A percentile compares a stretch with the other conserved stretches of the same genome.
phyloP scores from a whole-genome alignment of 192 early-diverging fungal species.

The Entomortierella chlamydospora region DNA sequence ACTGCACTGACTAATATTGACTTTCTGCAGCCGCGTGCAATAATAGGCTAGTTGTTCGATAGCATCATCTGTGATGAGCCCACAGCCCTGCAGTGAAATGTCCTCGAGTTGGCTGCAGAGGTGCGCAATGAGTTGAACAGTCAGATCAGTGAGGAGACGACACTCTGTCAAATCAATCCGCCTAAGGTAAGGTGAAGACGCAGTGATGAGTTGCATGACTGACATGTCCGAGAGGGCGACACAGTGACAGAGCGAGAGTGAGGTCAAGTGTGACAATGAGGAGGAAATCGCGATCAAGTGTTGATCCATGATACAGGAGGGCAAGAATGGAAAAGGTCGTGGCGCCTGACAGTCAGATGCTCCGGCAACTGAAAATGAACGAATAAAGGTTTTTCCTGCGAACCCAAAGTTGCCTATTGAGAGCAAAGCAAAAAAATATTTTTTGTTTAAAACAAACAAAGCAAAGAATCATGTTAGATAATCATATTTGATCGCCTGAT shows the following conservation, averaged over 20 bases:
- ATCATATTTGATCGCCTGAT: neutral
- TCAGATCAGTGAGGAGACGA: constrained; percentile 29
- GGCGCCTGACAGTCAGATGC: constrained; percentile 34
- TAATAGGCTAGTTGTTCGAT: constrained; percentile 25
- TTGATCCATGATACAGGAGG: constrained; percentile 38
- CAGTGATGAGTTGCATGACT: constrained; percentile 29
- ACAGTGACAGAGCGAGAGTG: constrained; percentile 27
- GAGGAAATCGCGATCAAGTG: constrained; percentile 22
- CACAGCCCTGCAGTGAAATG: constrained; percentile 31
- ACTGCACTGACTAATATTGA: constrained; percentile 27
- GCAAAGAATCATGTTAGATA: neutral
- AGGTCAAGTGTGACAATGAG: constrained; percentile 28
- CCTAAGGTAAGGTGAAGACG: constrained; percentile 40
- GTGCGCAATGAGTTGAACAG: constrained; percentile 33
- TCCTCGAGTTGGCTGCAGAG: constrained; percentile 40
- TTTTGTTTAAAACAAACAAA: no score
- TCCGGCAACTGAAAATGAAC: constrained; percentile 38
- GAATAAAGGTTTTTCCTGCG: constrained; percentile 36
- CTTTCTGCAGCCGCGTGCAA: constrained; percentile 19
- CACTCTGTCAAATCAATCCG: constrained; percentile 41
- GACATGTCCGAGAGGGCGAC: constrained; percentile 33
- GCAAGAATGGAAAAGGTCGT: constrained; percentile 39
- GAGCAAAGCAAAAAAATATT: neutral
- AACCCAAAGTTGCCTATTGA: constrained; percentile 12
- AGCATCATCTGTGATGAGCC: constrained; percentile 32